Evolutionary conservation across 495 filamentous ascomycete species (phyloP), one percentile per base, ranked within the genome.

Genomic region (Antarctomyces pellizariae): DNA sequence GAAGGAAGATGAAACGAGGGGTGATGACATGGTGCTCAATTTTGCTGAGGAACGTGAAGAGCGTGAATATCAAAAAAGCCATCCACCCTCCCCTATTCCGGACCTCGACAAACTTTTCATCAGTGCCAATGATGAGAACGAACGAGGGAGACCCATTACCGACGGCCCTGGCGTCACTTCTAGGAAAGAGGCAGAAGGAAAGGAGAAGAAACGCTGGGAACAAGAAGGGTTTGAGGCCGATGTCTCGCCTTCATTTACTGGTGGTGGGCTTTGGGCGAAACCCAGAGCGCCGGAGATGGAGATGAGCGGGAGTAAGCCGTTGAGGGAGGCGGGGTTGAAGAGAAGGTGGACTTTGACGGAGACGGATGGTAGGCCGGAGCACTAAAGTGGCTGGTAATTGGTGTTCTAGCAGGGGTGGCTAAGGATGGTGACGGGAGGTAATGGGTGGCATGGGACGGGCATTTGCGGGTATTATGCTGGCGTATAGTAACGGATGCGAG

Each of bases 1-100:
- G 4, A 39, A 39, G 20, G 30, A 36, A 3, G 40, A 47, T 3
- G 50, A 50, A 7, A 48, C 56, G 2, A 41, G 47, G 9, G 55
- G 56, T 16, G 43, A 51, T 16, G 44, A 53, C 24, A 51, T 63
- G 38, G 32, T 59, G 5, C 34, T 56, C 3, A 57, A 58, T 32
- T 59, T 62, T 22, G 45, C 42, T 19, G 31, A 32, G 15, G 22
- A n/a, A 12, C 6, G 20, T 25, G 14, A 14, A 10, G 29, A 29
- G 11, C 9, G 25, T 14, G 15, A 17, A 3, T 3, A 18, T 1
- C 7, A 23, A 20, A 14, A 37, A 7, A 22, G 19, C n/a, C 19
- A 22, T n/a, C 7, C 8, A 25, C 5, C 13, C 24, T 8, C 14
- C 9, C 5, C 7, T 11, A 22, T 22, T 11, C 7, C 7, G 7